phyloP scores from a whole-genome alignment of 441 rosid genomes.

The Erodium moschatum region DNA sequence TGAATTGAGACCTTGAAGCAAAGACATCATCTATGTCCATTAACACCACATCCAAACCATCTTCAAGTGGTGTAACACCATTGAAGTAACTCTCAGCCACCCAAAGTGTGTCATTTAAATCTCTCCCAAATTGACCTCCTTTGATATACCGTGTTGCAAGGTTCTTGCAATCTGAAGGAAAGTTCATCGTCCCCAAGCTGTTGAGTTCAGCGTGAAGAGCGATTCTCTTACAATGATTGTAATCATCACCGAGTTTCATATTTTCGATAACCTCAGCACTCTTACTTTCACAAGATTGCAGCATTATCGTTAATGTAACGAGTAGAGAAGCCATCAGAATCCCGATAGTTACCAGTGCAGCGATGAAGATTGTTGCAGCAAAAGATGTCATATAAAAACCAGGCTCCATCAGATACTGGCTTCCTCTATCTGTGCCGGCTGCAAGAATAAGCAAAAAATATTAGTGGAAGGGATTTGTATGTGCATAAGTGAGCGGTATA shows the following conservation, averaged over 20 bases:
- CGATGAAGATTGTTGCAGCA: slow-evolving; percentile 59
- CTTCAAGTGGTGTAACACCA: slow-evolving; percentile 29
- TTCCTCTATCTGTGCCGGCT: slow-evolving; percentile 41
- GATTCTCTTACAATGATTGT: slow-evolving; percentile 45
- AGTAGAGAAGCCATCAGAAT: slow-evolving; percentile 49
- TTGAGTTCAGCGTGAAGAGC: slow-evolving; percentile 55
- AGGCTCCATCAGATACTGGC: slow-evolving; percentile 42
- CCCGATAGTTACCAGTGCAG: slow-evolving; percentile 49
- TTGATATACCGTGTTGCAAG: slow-evolving; percentile 34
- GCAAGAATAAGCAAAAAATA: slow-evolving; percentile 6
- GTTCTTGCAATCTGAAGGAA: slow-evolving; percentile 46
- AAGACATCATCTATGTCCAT: slow-evolving; percentile 52
- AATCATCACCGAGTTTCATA: slow-evolving; percentile 26
- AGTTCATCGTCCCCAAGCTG: slow-evolving; percentile 29
- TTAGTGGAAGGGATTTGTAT: neutral
- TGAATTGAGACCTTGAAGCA: slow-evolving; percentile 20
- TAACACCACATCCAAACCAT: slow-evolving; percentile 43
- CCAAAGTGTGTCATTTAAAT: slow-evolving; percentile 37
- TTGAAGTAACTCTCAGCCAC: slow-evolving; percentile 42
- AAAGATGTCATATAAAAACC: slow-evolving; percentile 75
- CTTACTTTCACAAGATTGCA: slow-evolving; percentile 53
- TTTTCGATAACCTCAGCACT: slow-evolving; percentile 40
- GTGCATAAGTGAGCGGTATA: neutral
- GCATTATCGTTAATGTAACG: slow-evolving; percentile 52
- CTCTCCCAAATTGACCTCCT: slow-evolving; percentile 44